phyloP scores from a whole-genome alignment of 75 land plant genomes.

The Pinus albicaulis region DNA sequence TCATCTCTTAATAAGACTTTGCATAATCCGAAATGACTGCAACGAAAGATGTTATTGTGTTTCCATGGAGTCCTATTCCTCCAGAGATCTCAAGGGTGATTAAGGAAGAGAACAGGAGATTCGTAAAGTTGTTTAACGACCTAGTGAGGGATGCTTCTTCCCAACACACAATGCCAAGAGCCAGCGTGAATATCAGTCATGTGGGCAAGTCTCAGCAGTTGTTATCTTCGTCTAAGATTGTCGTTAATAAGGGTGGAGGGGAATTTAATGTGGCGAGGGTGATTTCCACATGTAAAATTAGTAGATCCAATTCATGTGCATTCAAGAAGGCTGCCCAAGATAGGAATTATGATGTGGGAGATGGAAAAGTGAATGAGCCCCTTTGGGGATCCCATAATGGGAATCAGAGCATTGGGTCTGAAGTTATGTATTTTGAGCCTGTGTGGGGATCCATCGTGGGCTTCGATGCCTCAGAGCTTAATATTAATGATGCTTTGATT shows the following conservation, averaged over 20 bases:
- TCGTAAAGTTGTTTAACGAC: constrained; percentile 24
- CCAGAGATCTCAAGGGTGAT: neutral
- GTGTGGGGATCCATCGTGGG: no score
- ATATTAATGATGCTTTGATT: no score
- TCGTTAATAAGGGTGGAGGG: neutral
- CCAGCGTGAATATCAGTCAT: no score
- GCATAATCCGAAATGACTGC: constrained; percentile 40
- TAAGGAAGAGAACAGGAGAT: constrained; percentile 29
- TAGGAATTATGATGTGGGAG: neutral
- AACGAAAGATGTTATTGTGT: constrained; percentile 46
- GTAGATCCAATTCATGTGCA: constrained; percentile 3
- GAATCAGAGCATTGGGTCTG: neutral
- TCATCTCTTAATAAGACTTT: no score
- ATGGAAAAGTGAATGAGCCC: constrained; percentile 8
- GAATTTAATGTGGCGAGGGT: neutral
- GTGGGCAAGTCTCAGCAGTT: no score
- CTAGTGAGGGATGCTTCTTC: no score
- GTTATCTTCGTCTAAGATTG: neutral
- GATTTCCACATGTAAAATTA: neutral
- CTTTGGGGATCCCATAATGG: constrained; percentile 17
- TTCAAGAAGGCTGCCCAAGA: constrained; percentile 11
- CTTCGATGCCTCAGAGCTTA: no score
- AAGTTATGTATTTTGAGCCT: no score
- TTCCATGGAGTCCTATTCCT: constrained; percentile 10
- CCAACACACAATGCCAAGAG: no score